Conservation (phyloP, 495 filamentous ascomycete species). For the Copromyces sp. region DNA sequence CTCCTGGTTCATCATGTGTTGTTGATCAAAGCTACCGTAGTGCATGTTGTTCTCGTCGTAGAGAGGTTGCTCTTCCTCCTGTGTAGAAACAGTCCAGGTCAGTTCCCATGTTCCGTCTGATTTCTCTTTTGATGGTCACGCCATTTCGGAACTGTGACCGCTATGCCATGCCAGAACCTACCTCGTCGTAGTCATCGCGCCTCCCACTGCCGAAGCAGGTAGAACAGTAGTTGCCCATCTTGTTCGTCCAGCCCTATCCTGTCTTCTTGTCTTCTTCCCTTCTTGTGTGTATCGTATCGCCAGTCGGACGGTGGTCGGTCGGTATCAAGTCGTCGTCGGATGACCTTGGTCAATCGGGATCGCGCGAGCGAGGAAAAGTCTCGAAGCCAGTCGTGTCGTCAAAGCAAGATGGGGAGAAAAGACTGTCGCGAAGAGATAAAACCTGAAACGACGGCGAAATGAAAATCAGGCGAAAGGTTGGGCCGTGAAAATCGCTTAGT, state of each 20-base stretch:
- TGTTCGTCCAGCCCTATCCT: slow-evolving; percentile 2
- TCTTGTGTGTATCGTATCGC: neutral
- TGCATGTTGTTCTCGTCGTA: slow-evolving; percentile 44
- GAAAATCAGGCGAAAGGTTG: neutral
- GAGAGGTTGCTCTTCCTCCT: slow-evolving; percentile 42
- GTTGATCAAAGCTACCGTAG: slow-evolving; percentile 45
- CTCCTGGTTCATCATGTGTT: slow-evolving; percentile 38
- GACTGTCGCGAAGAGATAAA: slow-evolving; percentile 1
- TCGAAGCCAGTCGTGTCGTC: neutral
- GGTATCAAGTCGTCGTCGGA: neutral
- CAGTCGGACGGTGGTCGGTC: neutral
- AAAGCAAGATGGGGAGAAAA: neutral
- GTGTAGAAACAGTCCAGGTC: slow-evolving; percentile 20
- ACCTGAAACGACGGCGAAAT: neutral
- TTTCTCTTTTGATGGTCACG: neutral
- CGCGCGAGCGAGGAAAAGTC: neutral
- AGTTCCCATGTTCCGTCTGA: neutral
- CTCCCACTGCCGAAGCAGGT: slow-evolving; percentile 35
- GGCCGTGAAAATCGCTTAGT: neutral
- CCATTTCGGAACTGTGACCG: neutral
- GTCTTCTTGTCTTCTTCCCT: neutral
- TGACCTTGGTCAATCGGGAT: neutral
- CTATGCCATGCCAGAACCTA: slow-evolving; percentile 7
- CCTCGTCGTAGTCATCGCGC: slow-evolving; percentile 34
- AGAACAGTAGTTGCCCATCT: slow-evolving; percentile 35